Conservation (phyloP, 441 rosid genomes). For the Syzygium syzygioides region DNA sequence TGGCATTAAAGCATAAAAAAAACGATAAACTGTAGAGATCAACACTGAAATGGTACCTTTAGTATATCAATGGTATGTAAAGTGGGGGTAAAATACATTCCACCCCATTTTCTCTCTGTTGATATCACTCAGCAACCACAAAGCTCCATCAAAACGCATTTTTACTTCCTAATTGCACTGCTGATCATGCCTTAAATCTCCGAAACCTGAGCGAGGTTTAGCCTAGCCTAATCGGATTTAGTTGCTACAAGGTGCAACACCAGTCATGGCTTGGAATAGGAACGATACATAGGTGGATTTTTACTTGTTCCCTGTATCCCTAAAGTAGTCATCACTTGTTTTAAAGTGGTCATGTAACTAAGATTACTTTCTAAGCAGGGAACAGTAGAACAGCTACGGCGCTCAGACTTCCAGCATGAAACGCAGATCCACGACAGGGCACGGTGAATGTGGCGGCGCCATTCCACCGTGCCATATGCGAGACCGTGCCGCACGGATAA, state of each 20-base stretch:
- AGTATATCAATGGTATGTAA: not conserved
- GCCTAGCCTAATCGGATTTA: not conserved
- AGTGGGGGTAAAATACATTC: not conserved
- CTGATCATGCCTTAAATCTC: not conserved
- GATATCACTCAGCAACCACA: not conserved
- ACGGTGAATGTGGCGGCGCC: no score
- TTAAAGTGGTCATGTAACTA: no score
- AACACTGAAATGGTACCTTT: not conserved
- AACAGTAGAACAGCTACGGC: no score
- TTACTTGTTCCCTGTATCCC: no score
- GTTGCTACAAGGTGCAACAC: not conserved
- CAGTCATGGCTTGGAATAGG: no score
- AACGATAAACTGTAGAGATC: not conserved
- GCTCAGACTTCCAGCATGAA: no score
- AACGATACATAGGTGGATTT: no score
- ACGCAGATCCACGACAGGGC: no score
- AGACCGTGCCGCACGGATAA: no score
- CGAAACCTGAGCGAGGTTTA: not conserved
- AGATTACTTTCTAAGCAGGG: no score
- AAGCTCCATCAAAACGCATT: not conserved
- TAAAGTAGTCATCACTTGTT: no score
- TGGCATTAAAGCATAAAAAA: not conserved
- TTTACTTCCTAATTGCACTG: not conserved
- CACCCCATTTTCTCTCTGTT: not conserved
- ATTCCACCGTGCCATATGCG: no score